Base-by-base conservation (phyloP, 2,329 filamentous ascomycete species). In the Byssochlamys sp. region DNA sequence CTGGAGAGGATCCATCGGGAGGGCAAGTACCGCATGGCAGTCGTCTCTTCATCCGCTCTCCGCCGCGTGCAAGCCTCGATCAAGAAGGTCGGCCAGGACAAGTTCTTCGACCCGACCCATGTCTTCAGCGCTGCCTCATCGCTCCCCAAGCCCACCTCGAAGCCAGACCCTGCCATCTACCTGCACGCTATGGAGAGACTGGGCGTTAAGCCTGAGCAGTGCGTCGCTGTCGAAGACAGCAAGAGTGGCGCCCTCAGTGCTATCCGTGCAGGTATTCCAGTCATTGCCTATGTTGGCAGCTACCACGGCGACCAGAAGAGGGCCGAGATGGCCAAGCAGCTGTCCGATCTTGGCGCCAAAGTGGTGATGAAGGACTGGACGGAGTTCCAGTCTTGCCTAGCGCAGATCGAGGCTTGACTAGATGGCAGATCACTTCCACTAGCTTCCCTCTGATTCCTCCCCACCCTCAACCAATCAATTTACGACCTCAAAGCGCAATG, bases 91-190 rank as follows among this genome's bases (percentile, higher is more conserved):
- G 84, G 82, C 61, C 87, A 92, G 72, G 85, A 85, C 73, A 85
- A 87, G 75, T 95, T 85, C 81, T 95, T 96, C 78, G 77, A 78
- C n/a, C 76, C 80, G 28, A 82, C 89, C 65, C 81, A 85, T 64
- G 81, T 95, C 71, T 96, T 88, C 81, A 90, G 86, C 51, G 91
- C 91, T 57, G 90, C 90, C 58, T 89, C 86, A 31, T 90, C 86
- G 58, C 81, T 96, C 65, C 78, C 83, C 58, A 84, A 79, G 68
- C 91, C 91, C n/a, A 91, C 89, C 57, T 89, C 85, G 74, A 96
- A 96, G 82, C 91, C 91, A 14, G 89, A 95, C 75, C 91, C 91
- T 19, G 89, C 89, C 64, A 87, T 96, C 75, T 96, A 96, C 78
- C 75, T 90, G 62, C 82, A 87, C 72, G 88, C 91, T 25, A 83